These are phyloP conservation scores for Endoconidiophora polonica DNA, from an alignment of 2,329 filamentous ascomycete species.

Conservation along the genomic window DNA sequence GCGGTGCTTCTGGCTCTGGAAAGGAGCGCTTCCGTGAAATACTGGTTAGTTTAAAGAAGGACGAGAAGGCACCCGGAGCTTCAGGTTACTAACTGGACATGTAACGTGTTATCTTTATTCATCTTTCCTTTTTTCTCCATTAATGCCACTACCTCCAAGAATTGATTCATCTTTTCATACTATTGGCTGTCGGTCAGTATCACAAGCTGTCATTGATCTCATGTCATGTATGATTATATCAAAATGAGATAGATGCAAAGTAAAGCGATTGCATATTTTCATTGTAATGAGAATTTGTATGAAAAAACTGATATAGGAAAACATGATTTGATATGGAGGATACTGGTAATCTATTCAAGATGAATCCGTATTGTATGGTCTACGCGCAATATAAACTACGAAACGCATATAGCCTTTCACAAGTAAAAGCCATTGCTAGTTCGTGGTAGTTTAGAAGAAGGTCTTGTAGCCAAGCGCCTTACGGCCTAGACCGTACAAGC, in stretches of 20 bases:
- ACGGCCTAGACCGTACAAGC: slow-evolving; percentile 57
- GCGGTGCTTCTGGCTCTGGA: slow-evolving; percentile 74
- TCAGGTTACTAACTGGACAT: slow-evolving; percentile 36
- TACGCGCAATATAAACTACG: too few relatives aligned
- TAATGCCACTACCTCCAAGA: neutral
- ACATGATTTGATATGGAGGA: neutral
- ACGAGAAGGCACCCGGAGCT: slow-evolving; percentile 65
- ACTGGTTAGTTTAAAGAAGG: slow-evolving; percentile 73
- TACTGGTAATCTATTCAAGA: neutral
- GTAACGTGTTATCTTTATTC: neutral
- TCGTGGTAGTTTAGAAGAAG: slow-evolving; percentile 36
- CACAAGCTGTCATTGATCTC: too few relatives aligned
- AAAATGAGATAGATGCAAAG: too few relatives aligned
- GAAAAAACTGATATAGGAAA: neutral
- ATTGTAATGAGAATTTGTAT: neutral
- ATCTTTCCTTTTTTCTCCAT: slow-evolving; percentile 2
- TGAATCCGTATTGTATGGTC: too few relatives aligned
- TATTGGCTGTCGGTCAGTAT: too few relatives aligned
- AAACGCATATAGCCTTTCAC: too few relatives aligned
- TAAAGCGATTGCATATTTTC: too few relatives aligned
- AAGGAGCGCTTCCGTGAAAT: slow-evolving; percentile 95
- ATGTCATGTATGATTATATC: too few relatives aligned
- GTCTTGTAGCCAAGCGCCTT: slow-evolving; percentile 65
- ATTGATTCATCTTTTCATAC: too few relatives aligned
- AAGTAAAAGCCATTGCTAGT: too few relatives aligned